Base-by-base conservation (phyloP, 805 yeast species). In the Starmerella kuoi region DNA sequence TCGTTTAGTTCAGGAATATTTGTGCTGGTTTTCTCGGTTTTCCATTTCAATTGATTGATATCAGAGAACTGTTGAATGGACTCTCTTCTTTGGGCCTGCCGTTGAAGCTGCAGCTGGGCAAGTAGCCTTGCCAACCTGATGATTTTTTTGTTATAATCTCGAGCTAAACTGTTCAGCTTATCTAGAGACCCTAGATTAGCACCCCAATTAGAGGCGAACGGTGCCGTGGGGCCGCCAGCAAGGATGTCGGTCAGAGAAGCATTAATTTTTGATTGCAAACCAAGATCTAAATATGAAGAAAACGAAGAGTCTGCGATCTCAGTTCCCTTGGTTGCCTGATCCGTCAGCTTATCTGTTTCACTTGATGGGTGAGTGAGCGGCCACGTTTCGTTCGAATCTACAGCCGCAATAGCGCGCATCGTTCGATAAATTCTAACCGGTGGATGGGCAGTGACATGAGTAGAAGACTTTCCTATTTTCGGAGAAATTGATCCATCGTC, bases 61-160 rank as follows among this genome's bases (percentile, higher is more conserved):
- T 51, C 44, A 22, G 51, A 45, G 18, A 70, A 47, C 48, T 73
- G 77, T 17, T 61, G 58, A 3, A 60, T 55, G 15, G 70, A 54
- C 46, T 70, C 76, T 11, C 51, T 42, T 33, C 64, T 64, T 49
- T 71, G 74, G 30, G 61, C 59, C 2, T 38, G 37, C 0, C 69
- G 46, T 34, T 70, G 60, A 19, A 58, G 52, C 40, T 65, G 64
- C 34, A 70, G 39, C 21, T 55, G 45, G 1, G 63, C 45, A 0
- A 68, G 69, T 8, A 64, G 52, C 36, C 56, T 59, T 38, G 63
- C 61, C 14, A 61, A 46, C n/a, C 51, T 47, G 4, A 56, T 47
- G 0, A 59, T 45, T 20, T 57, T 53, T 11, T 40, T 40, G 24
- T 58, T 47, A 23, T 48, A 50, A 22, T 45, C 31, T 21, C 41